Conservation (phyloP, 1,284 basidiomycete genomes). For the Boletellus sp. region DNA sequence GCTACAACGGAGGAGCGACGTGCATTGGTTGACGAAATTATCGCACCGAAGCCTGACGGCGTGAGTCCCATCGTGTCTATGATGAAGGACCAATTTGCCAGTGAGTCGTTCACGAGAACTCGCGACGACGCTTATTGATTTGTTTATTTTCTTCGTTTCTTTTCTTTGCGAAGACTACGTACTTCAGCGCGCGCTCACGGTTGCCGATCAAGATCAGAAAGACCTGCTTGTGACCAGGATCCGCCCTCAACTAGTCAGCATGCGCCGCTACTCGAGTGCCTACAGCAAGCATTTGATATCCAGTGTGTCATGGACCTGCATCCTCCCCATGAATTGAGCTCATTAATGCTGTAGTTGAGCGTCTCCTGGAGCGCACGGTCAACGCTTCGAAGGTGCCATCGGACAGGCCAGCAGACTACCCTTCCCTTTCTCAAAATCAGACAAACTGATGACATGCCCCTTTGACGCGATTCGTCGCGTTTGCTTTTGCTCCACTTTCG, state of each 20-base stretch:
- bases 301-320: slow-evolving; percentile 48
- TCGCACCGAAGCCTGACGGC: slow-evolving; percentile 60
- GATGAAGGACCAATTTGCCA: slow-evolving; percentile 92
- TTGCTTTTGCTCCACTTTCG: slow-evolving; percentile 6
- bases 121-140: not conserved
- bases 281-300: slow-evolving; percentile 78
- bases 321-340: slow-evolving; percentile 2
- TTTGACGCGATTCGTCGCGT: slow-evolving; percentile 6
- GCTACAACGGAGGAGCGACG: slow-evolving; percentile 62
- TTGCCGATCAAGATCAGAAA: slow-evolving; percentile 72
- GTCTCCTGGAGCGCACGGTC: slow-evolving; percentile 50
- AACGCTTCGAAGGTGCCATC: slow-evolving; percentile 23
- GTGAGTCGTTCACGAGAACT: slow-evolving; percentile 44
- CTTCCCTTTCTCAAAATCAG: slow-evolving; percentile 24
- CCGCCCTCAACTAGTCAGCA: slow-evolving; percentile 61
- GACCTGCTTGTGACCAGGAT: slow-evolving; percentile 60
- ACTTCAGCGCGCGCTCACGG: slow-evolving; percentile 68
- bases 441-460: slow-evolving; percentile 14
- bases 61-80: slow-evolving; percentile 66
- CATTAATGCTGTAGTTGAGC: slow-evolving; percentile 51
- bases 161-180: slow-evolving; percentile 61
- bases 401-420: slow-evolving; percentile 33
- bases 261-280: slow-evolving; percentile 67
- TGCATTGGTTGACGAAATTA: slow-evolving; percentile 77
- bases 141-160: too few species aligned